Conservation (phyloP, 1,284 basidiomycete genomes). For the Porodaedalea pini region DNA sequence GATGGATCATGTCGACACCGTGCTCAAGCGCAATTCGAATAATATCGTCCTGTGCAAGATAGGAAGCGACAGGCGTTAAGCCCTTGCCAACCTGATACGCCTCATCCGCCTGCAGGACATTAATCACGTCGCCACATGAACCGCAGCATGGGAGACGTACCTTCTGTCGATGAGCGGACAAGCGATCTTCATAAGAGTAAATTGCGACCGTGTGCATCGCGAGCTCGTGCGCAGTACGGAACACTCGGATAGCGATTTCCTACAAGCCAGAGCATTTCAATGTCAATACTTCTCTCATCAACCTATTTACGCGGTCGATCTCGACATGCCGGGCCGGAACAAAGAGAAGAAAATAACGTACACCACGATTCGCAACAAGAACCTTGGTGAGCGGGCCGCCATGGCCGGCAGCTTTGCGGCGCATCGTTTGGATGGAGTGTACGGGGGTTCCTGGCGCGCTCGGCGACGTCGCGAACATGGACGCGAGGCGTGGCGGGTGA, state of each 20-base stretch:
- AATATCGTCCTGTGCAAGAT: constrained; percentile 97
- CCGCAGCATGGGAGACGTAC: constrained; percentile 35
- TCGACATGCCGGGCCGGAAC: neutral
- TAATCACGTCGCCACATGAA: neutral
- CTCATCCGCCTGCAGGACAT: constrained; percentile 78
- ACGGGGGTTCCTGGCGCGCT: constrained; percentile 78
- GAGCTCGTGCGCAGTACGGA: constrained; percentile 97
- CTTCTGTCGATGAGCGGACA: constrained; percentile 98
- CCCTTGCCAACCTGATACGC: constrained; percentile 98
- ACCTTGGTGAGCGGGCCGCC: constrained; percentile 90
- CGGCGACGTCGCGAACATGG: constrained; percentile 67
- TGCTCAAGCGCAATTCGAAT: constrained; percentile 93
- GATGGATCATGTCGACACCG: constrained; percentile 99
- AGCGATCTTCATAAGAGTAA: constrained; percentile 95
- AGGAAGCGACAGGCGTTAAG: constrained; percentile 92
- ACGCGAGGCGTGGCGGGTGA: constrained; percentile 69
- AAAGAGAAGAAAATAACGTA: constrained; percentile 39
- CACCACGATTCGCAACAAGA: constrained; percentile 93
- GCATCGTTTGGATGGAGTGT: constrained; percentile 86
- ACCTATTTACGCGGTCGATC: constrained; percentile 6
- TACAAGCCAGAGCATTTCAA: constrained; percentile 31
- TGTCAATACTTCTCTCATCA: neutral
- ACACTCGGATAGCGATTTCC: constrained; percentile 99
- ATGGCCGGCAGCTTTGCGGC: constrained; percentile 89
- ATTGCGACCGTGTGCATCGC: constrained; percentile 99